These are phyloP conservation scores for Coemansia sp. DNA, from an alignment of 192 early-diverging fungal genomes.

Conservation along the genomic window DNA sequence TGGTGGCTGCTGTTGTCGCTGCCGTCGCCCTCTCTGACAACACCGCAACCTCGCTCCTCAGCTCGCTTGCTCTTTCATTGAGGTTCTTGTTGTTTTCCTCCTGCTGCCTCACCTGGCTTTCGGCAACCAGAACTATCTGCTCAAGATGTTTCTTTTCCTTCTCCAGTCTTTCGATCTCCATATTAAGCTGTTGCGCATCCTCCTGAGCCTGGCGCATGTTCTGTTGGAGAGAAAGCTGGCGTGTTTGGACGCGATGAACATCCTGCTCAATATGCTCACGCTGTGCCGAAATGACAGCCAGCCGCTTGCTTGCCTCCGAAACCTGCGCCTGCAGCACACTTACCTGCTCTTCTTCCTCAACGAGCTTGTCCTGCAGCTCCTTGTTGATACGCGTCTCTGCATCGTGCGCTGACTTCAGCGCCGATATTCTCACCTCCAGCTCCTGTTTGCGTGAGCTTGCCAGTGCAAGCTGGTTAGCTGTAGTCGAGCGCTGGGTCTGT, in stretches of 20 bases:
- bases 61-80: conserved; percentile 4
- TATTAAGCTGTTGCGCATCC: conserved; percentile 38
- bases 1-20: conserved; percentile 2
- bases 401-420: conserved; percentile 50
- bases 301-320: conserved; percentile 30
- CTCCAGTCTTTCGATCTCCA: conserved; percentile 34
- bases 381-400: conserved; percentile 51
- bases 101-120: conserved; percentile 34
- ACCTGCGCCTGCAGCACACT: conserved; percentile 33
- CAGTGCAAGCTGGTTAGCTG: conserved; percentile 33
- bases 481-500: conserved; percentile 41
- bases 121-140: conserved; percentile 15
- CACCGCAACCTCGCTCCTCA: conserved; percentile 22
- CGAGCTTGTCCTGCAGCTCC: conserved; percentile 50
- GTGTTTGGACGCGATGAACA: conserved; percentile 43
- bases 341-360: conserved; percentile 34
- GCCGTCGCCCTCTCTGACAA: conserved; percentile 19
- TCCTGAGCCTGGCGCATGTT: conserved; percentile 46
- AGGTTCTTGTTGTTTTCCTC: conserved; percentile 21
- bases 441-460: conserved; percentile 46
- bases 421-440: conserved; percentile 45
- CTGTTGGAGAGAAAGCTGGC: conserved; percentile 39
- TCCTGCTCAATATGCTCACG: conserved; percentile 44
- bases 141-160: conserved; percentile 40
- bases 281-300: conserved; percentile 44